Base-by-base conservation (phyloP, 2,329 filamentous ascomycete species). In the Lachnellula hyalina region DNA sequence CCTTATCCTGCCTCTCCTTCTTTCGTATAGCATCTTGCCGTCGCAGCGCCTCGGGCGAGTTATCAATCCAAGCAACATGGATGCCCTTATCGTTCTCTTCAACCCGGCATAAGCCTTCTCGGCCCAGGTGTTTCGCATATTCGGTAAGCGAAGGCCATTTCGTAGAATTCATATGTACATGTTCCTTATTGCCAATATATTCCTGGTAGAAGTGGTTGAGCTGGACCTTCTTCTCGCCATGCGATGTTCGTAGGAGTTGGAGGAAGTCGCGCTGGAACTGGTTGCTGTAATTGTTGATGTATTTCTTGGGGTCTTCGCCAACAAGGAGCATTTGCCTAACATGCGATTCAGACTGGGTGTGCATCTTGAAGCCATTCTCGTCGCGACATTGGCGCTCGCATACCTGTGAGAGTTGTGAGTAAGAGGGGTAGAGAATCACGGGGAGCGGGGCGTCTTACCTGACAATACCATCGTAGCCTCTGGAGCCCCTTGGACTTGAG, bases 161-260 rank as follows among this genome's bases (percentile, higher is more conserved):
- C 0, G 94, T 97, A 7, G 90, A 79, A 71, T 96, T 96, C 88
- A 97, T 91, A 69, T 97, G 94, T 8, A 94, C 77, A 69, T 97
- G 93, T 66, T 90, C 81, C 71, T 92, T 91, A 63, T 93, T 87
- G 15, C 84, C 80, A 63, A 97, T 96, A 66, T 96, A 94, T 67
- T 92, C 86, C 70, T 97, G 90, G 73, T 99, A 99, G 71, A 97
- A 97, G 58, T 89, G 85, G 67, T 99, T 99, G 50, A 92, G 83
- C 35, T 92, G 82, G 1, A 97, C 85, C 65, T 84, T 82, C 72
- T 99, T 99, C 72, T 96, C 91, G 59, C 91, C 90, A 66, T 99
- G 94, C 0, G 86, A 83, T 0, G 92, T 96, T 54, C 84, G 81
- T 6, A 99, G 77, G 2, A 94, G 77, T 54, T 83, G 77, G 1